Percentiles rank a stretch among this genome's conserved stretches.
These are phyloP conservation scores for Serpula lacrymans DNA, from an alignment of 768 basidiomycete genomes.

Conservation along the genomic window DNA sequence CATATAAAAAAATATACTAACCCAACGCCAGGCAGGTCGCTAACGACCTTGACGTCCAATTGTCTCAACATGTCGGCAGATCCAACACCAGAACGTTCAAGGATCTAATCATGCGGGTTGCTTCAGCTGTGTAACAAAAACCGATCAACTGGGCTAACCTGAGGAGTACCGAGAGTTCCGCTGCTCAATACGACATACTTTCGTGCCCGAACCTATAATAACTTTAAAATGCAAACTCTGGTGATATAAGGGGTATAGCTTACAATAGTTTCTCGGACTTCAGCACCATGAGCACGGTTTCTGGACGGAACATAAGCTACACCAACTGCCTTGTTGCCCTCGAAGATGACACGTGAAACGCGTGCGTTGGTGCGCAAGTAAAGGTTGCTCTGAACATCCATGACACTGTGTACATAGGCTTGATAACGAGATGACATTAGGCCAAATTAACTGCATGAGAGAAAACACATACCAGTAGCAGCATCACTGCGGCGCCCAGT, in stretches of 20 bases:
- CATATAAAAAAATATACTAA: constrained; percentile 23
- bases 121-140: background rate
- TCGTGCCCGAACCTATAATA: constrained; percentile 45
- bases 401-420: constrained; percentile 71
- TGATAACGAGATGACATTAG: background rate
- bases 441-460: background rate
- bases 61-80: constrained; percentile 50
- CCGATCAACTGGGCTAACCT: constrained; percentile 16
- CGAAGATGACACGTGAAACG: constrained; percentile 70
- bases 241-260: constrained; percentile 1
- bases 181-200: constrained; percentile 65
- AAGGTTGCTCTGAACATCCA: constrained; percentile 65
- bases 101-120: constrained; percentile 37
- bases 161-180: constrained; percentile 68
- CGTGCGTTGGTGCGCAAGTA: constrained; percentile 64
- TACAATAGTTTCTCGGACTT: constrained; percentile 57
- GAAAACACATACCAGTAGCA: constrained; percentile 48
- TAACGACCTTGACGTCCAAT: constrained; percentile 58
- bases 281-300: constrained; percentile 51
- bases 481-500: constrained; percentile 72
- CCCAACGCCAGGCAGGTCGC: constrained; percentile 71
- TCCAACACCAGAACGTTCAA: constrained; percentile 72
- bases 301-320: constrained; percentile 65
- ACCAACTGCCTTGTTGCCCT: constrained; percentile 68
- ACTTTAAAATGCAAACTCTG: no score